These are phyloP conservation scores for Petunia axillaris DNA, from an alignment of 257 asterid genomes.

Conservation along the genomic window DNA sequence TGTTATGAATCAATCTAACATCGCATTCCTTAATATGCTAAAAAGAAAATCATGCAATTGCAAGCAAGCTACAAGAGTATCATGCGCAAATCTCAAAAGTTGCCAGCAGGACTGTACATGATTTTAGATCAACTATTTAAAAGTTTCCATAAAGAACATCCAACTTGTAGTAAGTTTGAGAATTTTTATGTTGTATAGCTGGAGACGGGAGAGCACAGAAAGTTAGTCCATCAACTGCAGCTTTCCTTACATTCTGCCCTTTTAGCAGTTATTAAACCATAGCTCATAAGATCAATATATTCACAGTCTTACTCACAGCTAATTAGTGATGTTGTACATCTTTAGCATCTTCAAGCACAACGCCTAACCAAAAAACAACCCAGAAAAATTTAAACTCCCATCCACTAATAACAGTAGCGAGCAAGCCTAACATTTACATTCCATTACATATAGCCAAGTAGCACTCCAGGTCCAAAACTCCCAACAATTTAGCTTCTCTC, in stretches of 20 bases:
- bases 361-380: neutral
- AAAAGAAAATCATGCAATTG: neutral
- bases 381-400: neutral
- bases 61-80: neutral
- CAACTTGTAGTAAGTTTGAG: neutral
- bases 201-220: neutral
- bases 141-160: neutral
- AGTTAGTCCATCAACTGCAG: slow-evolving; percentile 18
- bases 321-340: neutral
- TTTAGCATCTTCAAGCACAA: neutral
- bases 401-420: neutral
- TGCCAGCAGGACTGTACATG: neutral
- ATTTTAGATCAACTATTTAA: neutral
- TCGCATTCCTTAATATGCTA: neutral
- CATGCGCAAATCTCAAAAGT: neutral
- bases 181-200: neutral
- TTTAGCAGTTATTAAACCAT: neutral
- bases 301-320: neutral
- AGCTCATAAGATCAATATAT: neutral
- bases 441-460: neutral
- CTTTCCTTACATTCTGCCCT: neutral
- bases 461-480: neutral
- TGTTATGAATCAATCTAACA: neutral
- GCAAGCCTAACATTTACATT: neutral
- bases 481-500: neutral